phyloP scores from a whole-genome alignment of 306 rosid genomes.

The Ceratonia siliqua region DNA sequence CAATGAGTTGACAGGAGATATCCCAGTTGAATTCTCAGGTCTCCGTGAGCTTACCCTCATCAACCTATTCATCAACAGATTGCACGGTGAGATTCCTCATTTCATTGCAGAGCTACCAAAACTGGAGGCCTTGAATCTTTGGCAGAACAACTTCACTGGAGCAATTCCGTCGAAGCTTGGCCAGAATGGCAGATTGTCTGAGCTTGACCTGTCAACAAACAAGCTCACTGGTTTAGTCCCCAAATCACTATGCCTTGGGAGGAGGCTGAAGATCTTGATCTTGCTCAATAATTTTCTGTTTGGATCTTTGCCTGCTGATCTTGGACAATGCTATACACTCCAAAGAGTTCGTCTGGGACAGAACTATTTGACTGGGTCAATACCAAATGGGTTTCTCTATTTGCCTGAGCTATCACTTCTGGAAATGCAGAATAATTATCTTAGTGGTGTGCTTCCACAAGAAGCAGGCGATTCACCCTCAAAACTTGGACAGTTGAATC shows the following conservation, averaged over 20 bases:
- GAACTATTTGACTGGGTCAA: conserved; percentile 69
- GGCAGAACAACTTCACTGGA: conserved; percentile 91
- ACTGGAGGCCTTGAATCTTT: conserved; percentile 67
- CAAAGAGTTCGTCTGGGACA: conserved; percentile 77
- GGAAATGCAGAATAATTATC: conserved; percentile 80
- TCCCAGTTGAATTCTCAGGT: conserved; percentile 63
- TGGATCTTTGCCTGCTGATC: conserved; percentile 76
- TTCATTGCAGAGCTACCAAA: conserved; percentile 68
- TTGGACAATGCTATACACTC: conserved; percentile 69
- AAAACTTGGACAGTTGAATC: conserved; percentile 69
- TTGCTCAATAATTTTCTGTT: conserved; percentile 75
- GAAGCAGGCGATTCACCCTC: conserved; percentile 48
- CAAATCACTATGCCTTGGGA: conserved; percentile 64
- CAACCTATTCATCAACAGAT: conserved; percentile 80
- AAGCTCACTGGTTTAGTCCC: conserved; percentile 88
- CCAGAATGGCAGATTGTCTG: conserved; percentile 59
- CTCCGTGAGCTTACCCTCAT: conserved; percentile 70
- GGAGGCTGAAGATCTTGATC: conserved; percentile 63
- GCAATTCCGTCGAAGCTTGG: conserved; percentile 75
- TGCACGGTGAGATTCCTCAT: conserved; percentile 77
- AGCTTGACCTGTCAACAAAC: conserved; percentile 81
- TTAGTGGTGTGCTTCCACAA: conserved; percentile 63
- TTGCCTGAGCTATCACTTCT: conserved; percentile 72
- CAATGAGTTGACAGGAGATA: conserved; percentile 73
- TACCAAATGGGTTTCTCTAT: conserved; percentile 74